These are phyloP conservation scores for Haematococcus lacustris DNA, from an alignment of 139 green algal genomes.

Conservation along the genomic window DNA sequence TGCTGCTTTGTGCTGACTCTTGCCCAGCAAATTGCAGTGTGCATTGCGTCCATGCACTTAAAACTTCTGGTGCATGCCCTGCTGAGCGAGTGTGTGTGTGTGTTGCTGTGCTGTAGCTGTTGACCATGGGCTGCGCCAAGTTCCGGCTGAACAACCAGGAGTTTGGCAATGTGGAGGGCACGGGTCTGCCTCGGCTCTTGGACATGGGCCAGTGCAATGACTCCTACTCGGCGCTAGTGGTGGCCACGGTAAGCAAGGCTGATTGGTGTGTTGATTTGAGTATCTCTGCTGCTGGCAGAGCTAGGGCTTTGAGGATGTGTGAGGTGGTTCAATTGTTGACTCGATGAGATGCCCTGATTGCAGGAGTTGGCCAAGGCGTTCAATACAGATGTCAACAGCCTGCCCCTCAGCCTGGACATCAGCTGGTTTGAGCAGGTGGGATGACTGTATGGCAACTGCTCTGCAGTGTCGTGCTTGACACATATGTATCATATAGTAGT, in stretches of 20 bases:
- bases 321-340: too few relatives aligned
- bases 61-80: too few relatives aligned
- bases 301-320: too few relatives aligned
- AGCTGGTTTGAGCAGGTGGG: slow-evolving; percentile 45
- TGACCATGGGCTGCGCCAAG: slow-evolving; percentile 71
- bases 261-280: too few relatives aligned
- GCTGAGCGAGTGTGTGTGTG: too few relatives aligned
- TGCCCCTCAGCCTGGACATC: slow-evolving; percentile 65
- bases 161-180: slow-evolving; percentile 48
- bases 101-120: slow-evolving; percentile 14
- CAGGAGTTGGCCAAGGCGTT: slow-evolving; percentile 58
- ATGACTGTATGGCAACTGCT: too few relatives aligned
- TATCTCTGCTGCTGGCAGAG: too few relatives aligned
- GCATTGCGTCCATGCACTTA: too few relatives aligned
- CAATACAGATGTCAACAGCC: slow-evolving; percentile 58
- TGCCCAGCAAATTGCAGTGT: too few relatives aligned
- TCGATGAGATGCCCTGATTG: too few relatives aligned
- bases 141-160: slow-evolving; percentile 63
- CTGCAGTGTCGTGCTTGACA: too few relatives aligned
- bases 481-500: not conserved
- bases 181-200: slow-evolving; percentile 58
- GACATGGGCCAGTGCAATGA: slow-evolving; percentile 73
- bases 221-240: slow-evolving; percentile 48
- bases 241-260: slow-evolving; percentile 36
- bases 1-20: too few relatives aligned